phyloP scores from a whole-genome alignment of 2,329 filamentous ascomycete species.

The Nectriaceae sp. region DNA sequence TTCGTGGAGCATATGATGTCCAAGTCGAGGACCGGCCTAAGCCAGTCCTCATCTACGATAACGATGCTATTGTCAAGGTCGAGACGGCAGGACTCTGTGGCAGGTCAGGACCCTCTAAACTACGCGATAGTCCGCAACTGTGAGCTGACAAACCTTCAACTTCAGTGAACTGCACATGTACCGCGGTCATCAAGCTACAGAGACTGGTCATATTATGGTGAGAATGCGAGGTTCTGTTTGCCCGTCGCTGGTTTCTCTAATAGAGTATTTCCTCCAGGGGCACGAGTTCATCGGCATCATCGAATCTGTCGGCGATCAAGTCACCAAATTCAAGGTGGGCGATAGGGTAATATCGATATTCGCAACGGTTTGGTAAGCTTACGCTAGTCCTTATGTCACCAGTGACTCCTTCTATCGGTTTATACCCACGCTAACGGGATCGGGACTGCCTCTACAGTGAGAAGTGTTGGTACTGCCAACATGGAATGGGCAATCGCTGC shows the following conservation, averaged over 20 bases:
- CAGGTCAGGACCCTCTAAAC: no score
- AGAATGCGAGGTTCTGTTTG: no score
- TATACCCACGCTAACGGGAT: slow-evolving; percentile 6
- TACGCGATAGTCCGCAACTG: no score
- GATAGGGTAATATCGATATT: not conserved
- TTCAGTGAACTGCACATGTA: slow-evolving; percentile 12
- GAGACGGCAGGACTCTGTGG: slow-evolving; percentile 7
- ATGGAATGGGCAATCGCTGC: not conserved
- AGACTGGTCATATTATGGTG: slow-evolving; percentile 9
- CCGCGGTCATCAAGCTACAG: slow-evolving; percentile 10
- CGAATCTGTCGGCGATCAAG: slow-evolving; percentile 1
- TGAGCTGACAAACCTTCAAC: no score
- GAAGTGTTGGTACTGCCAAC: slow-evolving; percentile 4
- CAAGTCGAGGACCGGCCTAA: slow-evolving; percentile 1
- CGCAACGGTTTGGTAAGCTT: not conserved
- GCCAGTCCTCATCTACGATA: slow-evolving; percentile 2
- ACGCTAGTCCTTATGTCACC: no score
- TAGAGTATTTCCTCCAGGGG: not conserved
- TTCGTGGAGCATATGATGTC: slow-evolving; percentile 3
- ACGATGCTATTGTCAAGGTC: slow-evolving; percentile 10
- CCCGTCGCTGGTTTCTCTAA: no score
- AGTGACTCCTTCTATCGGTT: no score
- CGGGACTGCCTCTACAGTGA: slow-evolving; percentile 1
- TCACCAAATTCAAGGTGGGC: not conserved
- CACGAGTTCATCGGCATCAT: slow-evolving; percentile 10